Evolutionary conservation across 768 basidiomycete species (phyloP).

Genomic region (Lyophyllum atratum): DNA sequence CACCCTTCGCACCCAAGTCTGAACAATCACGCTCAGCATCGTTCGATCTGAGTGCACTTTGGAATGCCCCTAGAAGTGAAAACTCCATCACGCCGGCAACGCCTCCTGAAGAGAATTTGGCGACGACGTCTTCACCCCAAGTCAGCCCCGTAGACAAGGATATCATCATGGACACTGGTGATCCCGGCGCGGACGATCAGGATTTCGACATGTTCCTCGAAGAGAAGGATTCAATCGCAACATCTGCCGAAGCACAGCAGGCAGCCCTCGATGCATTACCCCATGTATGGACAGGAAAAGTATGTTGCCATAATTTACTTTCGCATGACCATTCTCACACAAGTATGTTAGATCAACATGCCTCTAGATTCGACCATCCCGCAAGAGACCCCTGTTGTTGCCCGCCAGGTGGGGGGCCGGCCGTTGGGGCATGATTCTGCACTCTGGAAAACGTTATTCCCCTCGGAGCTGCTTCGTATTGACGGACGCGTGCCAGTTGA

Average conservation of each 20-base stretch:
- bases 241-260: conserved; percentile 42
- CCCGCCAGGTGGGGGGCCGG: conserved; percentile 81
- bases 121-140: conserved; percentile 24
- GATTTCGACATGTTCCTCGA: conserved; percentile 88
- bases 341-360: conserved; percentile 64
- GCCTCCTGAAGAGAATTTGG: conserved; percentile 13
- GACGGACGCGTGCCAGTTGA: conserved; percentile 82
- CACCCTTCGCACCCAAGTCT: conserved; percentile 48
- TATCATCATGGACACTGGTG: conserved; percentile 46
- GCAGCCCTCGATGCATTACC: conserved; percentile 56
- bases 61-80: conserved; percentile 54
- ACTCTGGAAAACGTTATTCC: conserved; percentile 80
- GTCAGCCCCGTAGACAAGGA: conserved; percentile 38
- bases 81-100: conserved; percentile 15
- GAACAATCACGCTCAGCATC: conserved; percentile 50
- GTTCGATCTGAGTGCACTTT: conserved; percentile 74
- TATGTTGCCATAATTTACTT: conserved; percentile 31
- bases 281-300: conserved; percentile 76
- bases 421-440: conserved; percentile 53
- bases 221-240: conserved; percentile 51
- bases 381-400: conserved; percentile 65
- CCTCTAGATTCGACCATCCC: conserved; percentile 73
- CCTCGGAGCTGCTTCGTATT: conserved; percentile 66
- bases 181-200: conserved; percentile 61
- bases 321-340: conserved; percentile 4